Percentiles rank a stretch among this genome's conserved stretches.
Evolutionary conservation across 2,329 filamentous ascomycete species (phyloP).

Genomic region (Aspergillus sp.): DNA sequence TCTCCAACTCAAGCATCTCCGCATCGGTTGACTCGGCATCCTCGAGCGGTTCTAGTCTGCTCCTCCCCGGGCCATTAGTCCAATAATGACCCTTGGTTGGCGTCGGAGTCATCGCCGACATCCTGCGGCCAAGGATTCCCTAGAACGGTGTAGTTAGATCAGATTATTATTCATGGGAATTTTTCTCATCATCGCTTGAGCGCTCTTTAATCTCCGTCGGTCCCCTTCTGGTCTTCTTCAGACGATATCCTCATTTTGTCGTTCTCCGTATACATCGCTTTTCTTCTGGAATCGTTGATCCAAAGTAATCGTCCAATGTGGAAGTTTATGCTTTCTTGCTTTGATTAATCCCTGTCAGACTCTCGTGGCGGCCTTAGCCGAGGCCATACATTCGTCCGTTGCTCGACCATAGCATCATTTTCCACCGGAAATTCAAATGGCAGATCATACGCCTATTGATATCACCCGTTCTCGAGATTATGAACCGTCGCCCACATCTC

Average conservation of each 20-base stretch:
- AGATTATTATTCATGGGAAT: not conserved
- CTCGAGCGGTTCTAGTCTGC: not conserved
- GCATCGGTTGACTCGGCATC: slow-evolving; percentile 15
- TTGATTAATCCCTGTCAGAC: not conserved
- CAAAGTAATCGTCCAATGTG: not conserved
- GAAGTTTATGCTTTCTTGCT: not conserved
- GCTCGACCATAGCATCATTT: not conserved
- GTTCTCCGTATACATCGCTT: not conserved
- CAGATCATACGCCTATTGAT: slow-evolving; percentile 31
- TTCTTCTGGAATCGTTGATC: too few species aligned
- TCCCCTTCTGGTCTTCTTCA: not conserved
- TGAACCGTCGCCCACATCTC: slow-evolving; percentile 5
- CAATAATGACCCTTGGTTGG: slow-evolving; percentile 9
- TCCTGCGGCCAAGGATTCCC: slow-evolving; percentile 6
- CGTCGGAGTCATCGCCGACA: slow-evolving; percentile 11
- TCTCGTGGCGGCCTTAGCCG: not conserved
- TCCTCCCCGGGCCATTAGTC: slow-evolving; percentile 1
- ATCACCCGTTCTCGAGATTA: slow-evolving; percentile 22
- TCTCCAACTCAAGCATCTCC: slow-evolving; percentile 6
- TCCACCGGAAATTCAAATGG: slow-evolving; percentile 19
- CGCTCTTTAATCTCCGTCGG: not conserved
- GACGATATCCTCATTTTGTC: not conserved
- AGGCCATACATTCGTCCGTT: not conserved
- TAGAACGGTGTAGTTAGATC: not conserved
- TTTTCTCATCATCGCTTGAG: too few species aligned